These are phyloP conservation scores for Saccharomyces hybrid DNA, from an alignment of 1,139 yeast species.

Conservation along the genomic window DNA sequence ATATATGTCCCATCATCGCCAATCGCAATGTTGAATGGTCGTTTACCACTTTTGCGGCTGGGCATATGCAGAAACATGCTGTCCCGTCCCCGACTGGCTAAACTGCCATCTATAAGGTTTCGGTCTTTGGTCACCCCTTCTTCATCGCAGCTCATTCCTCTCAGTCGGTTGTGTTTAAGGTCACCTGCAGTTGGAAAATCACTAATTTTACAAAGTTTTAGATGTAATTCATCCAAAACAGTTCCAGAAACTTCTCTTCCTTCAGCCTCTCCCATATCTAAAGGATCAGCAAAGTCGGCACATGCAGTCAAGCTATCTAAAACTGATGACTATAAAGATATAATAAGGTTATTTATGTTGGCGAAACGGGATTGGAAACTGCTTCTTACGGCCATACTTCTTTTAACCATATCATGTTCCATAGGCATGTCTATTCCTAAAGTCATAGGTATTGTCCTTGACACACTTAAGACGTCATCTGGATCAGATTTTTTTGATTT, in stretches of 20 bases:
- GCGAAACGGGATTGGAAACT: constrained; percentile 45
- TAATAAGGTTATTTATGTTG: constrained; percentile 41
- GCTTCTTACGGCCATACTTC: constrained; percentile 49
- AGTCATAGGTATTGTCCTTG: constrained; percentile 70
- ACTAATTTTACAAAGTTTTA: background rate
- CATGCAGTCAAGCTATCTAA: constrained; percentile 9
- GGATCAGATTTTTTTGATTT: constrained; percentile 29
- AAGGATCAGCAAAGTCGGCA: background rate
- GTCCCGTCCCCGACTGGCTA: background rate
- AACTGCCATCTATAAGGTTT: background rate
- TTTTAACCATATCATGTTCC: constrained; percentile 51
- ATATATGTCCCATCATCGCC: background rate
- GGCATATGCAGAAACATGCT: background rate
- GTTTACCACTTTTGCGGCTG: background rate
- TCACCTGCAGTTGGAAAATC: background rate
- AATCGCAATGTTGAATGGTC: background rate
- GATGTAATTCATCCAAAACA: background rate
- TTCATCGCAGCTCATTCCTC: background rate
- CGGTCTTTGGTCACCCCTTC: background rate
- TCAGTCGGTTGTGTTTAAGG: background rate
- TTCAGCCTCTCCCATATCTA: background rate
- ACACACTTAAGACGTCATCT: constrained; percentile 43
- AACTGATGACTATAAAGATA: constrained; percentile 38
- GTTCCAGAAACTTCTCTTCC: background rate
- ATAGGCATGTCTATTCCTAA: constrained; percentile 74